Conservation (phyloP, 2,329 filamentous ascomycete species). For the Cladorrhinum sp. region DNA sequence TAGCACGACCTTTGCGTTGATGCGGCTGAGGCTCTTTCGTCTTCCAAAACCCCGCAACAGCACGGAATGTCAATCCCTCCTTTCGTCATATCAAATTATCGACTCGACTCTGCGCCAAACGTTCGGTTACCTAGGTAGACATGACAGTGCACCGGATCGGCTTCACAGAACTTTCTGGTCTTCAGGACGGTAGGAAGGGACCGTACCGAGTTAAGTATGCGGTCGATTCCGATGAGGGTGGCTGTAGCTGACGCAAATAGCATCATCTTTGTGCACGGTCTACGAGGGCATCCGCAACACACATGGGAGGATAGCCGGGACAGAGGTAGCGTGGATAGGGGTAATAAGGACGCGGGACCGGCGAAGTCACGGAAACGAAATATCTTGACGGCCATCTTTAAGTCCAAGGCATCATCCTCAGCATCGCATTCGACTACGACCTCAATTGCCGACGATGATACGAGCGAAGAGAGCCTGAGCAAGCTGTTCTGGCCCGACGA, state of each 20-base stretch:
- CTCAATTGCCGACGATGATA: background rate
- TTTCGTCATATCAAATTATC: too few species aligned
- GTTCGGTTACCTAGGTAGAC: background rate
- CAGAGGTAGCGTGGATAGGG: too few species aligned
- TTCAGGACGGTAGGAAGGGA: background rate
- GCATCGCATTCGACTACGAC: background rate
- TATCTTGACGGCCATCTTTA: constrained; percentile 9
- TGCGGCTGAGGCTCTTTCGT: too few species aligned
- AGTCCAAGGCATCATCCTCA: constrained; percentile 1
- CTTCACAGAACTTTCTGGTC: constrained; percentile 13
- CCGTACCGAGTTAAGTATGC: constrained; percentile 16
- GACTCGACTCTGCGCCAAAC: too few species aligned
- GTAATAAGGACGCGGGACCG: constrained; percentile 5
- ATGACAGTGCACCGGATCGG: constrained; percentile 15
- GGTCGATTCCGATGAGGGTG: background rate
- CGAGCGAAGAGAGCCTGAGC: background rate
- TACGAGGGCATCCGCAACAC: constrained; percentile 33
- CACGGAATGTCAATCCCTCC: too few species aligned
- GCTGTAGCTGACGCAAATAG: constrained; percentile 20
- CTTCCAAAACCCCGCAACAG: too few species aligned
- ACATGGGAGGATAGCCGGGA: constrained; percentile 32
- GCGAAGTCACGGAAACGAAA: constrained; percentile 13
- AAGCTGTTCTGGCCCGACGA: constrained; percentile 37
- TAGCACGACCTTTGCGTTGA: too few species aligned
- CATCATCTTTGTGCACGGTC: constrained; percentile 36